These are phyloP conservation scores for Cryptococcus sp. DNA, from an alignment of 1,284 basidiomycete species.

Conservation along the genomic window DNA sequence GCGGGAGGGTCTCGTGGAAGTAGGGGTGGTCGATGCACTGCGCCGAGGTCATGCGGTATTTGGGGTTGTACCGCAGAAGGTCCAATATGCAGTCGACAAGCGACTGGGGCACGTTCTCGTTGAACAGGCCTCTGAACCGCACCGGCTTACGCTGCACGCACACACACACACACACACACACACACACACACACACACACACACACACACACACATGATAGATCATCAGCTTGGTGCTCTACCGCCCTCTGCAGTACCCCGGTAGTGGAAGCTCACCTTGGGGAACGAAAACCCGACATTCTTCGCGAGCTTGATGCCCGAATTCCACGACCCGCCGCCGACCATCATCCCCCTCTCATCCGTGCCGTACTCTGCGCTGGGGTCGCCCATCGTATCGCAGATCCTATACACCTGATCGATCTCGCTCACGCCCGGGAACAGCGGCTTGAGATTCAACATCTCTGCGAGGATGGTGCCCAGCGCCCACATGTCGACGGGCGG, in stretches of 20 bases:
- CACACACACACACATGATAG: not conserved
- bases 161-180: no score
- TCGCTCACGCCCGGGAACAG: slow-evolving; percentile 97
- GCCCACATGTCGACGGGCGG: slow-evolving; percentile 99
- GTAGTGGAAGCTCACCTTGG: slow-evolving; percentile 59
- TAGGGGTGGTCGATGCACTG: slow-evolving; percentile 88
- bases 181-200: not conserved
- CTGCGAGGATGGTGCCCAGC: slow-evolving; percentile 94
- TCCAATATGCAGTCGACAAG: slow-evolving; percentile 90
- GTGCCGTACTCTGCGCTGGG: slow-evolving; percentile 77
- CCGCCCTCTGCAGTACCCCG: no score
- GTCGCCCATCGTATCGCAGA: slow-evolving; percentile 90
- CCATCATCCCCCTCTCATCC: slow-evolving; percentile 64
- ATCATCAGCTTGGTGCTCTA: not conserved
- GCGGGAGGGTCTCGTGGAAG: slow-evolving; percentile 63
- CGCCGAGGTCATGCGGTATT: slow-evolving; percentile 73
- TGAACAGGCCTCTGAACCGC: slow-evolving; percentile 74
- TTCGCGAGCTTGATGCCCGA: slow-evolving; percentile 82
- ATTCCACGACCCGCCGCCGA: slow-evolving; percentile 87
- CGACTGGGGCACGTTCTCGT: slow-evolving; percentile 69
- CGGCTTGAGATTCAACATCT: slow-evolving; percentile 90
- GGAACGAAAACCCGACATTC: slow-evolving; percentile 82
- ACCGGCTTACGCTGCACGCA: slow-evolving; percentile 70
- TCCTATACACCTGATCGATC: slow-evolving; percentile 86
- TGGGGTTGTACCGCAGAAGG: slow-evolving; percentile 88